Base-by-base conservation (phyloP, 2,329 filamentous ascomycete species). In the Emericellopsis cladophorae region DNA sequence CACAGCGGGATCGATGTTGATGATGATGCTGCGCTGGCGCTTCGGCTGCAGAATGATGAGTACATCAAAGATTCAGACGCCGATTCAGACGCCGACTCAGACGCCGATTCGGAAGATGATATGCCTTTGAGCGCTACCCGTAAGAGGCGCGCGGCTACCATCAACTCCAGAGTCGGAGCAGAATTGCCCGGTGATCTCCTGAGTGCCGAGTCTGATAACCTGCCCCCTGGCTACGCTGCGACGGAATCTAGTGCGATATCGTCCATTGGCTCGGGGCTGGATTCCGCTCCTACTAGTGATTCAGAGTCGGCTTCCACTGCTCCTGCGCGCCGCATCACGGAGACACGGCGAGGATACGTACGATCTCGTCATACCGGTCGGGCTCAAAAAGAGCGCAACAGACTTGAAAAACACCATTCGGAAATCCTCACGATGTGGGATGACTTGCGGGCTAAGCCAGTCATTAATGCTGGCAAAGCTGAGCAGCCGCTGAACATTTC, bases 361-460 rank as follows among this genome's bases (percentile, higher is more conserved):
- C 42, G 44, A 16, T 35, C 41, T 4, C 53, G 47, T 31, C 54
- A 53, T 38, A 49, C 37, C 35, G 15, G 38, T 11, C 56, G 61
- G 15, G 22, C 45, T 24, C 54, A 55, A 47, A 62, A 52, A 29
- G 67, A 84, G 60, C 76, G 87, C 40, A 62, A 66, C 41, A 80
- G 81, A 46, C 74, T 95, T 2, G 85, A 89, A 49, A 58, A 64
- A 16, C 68, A 83, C 39, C 92, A 98, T 55, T 89, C 90, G 1
- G 74, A 79, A 41, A 73, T 98, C 33, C 67, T 63, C 35, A 85
- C 79, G 0, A 93, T 96, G 85, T 98, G 92, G 92, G 60, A 74
- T 4, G 76, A 84, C 21, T 66, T 96, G 3, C 68, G 81, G 55
- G 69, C 76, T 1, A 72, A 81, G 49, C 75, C 84, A 1, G 64